These are phyloP conservation scores for Zoysia japonica DNA, from an alignment of 176 grass and related monocot species.

Conservation along the genomic window DNA sequence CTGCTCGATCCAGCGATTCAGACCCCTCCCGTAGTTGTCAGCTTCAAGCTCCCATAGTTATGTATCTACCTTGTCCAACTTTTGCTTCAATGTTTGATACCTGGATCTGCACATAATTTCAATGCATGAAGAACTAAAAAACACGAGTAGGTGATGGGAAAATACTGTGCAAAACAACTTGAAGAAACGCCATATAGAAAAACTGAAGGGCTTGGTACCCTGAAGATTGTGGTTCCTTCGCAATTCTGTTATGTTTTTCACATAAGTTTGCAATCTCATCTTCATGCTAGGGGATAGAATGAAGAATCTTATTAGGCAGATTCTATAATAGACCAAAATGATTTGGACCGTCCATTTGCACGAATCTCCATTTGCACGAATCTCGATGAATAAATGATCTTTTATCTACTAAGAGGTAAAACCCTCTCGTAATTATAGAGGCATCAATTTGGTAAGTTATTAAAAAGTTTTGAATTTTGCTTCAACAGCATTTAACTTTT, in stretches of 20 bases:
- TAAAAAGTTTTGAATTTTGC: too few species aligned
- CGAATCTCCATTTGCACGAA: too few species aligned
- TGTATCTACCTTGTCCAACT: slow-evolving; percentile 74
- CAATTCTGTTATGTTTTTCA: slow-evolving; percentile 64
- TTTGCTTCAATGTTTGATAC: slow-evolving; percentile 76
- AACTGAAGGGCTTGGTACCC: slow-evolving; percentile 50
- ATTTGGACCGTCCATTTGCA: too few species aligned
- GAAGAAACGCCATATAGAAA: slow-evolving; percentile 22
- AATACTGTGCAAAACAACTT: slow-evolving; percentile 19
- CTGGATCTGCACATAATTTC: slow-evolving; percentile 54
- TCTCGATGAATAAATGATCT: too few species aligned
- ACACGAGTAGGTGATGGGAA: background rate
- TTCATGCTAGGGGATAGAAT: slow-evolving; percentile 66
- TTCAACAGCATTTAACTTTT: slow-evolving; percentile 91
- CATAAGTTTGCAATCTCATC: slow-evolving; percentile 61
- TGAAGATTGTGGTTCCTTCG: slow-evolving; percentile 74
- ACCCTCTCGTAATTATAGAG: too few species aligned
- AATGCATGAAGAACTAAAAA: slow-evolving; percentile 25
- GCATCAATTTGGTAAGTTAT: too few species aligned
- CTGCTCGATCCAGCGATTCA: too few species aligned
- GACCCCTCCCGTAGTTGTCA: too few species aligned
- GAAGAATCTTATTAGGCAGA: slow-evolving; percentile 65
- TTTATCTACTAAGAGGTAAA: too few species aligned
- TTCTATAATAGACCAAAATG: too few species aligned
- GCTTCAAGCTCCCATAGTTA: slow-evolving; percentile 88